Base-by-base conservation (phyloP, 2,329 filamentous ascomycete species). In the Blastomyces gilchristii region DNA sequence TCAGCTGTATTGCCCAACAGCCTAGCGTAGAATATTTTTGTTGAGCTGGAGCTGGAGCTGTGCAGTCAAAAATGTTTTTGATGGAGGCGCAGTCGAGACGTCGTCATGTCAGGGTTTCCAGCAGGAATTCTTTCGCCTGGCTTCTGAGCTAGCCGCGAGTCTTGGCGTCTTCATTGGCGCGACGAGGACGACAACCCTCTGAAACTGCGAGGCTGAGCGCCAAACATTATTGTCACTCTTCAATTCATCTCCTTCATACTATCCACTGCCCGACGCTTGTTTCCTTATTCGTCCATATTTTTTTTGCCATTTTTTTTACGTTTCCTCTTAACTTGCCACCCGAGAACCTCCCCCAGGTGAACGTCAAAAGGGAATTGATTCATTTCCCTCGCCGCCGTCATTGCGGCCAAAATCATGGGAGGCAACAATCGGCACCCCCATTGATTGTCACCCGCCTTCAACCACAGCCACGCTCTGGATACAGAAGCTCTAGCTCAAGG, bases 321-420 rank as follows among this genome's bases (percentile, higher is more conserved):
- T 28, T 61, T 53, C 39, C 16, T 37, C 22, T 37, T 50, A 28
- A 34, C 31, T 59, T 47, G 8, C 50, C 50, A 22, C 34, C 25
- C 45, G 3, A 28, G 22, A 18, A 39, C 50, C 31, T 28, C 31
- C 16, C 28, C 9, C 3, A 22, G 25, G 28, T 25, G 12, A 50
- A 18, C 49, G 16, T 4, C 43, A 45, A 60, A 11, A 12, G 37
- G 47, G n/a, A 22, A 39, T n/a, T 34, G 34, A 34, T 28, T 31
- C 37, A 39, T 8, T 45, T n/a, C 37, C 67, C 68, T 41, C 67
- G 67, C 50, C 50, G 31, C 47, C 12, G 31, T 43, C 43, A 28
- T 54, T 53, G 50, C 47, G 47, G 47, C 59, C 47, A 61, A 61
- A 52, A 54, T 47, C 50, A 62, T 62, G 60, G 60, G 52, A 56